These are phyloP conservation scores for Echites panduratus DNA, from an alignment of 257 asterid species.

Conservation along the genomic window DNA sequence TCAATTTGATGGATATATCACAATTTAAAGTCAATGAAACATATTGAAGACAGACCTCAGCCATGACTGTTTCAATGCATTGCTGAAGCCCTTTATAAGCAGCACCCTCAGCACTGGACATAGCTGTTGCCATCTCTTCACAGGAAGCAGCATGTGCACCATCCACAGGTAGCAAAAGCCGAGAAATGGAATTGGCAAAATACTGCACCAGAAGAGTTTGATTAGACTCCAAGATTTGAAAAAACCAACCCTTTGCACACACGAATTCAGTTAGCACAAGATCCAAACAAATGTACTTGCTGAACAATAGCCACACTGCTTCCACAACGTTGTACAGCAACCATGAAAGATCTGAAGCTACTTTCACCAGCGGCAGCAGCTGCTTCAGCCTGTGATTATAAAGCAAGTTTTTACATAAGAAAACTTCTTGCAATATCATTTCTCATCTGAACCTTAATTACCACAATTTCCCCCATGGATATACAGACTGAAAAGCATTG, in stretches of 20 bases:
- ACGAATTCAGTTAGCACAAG: conserved; percentile 2
- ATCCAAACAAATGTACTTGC: conserved; percentile 55
- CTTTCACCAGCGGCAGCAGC: conserved; percentile 99
- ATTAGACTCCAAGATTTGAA: conserved; percentile 2
- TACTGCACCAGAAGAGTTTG: conserved; percentile 44
- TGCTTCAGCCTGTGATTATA: conserved; percentile 77
- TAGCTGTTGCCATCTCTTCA: conserved; percentile 96
- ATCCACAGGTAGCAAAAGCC: conserved; percentile 88
- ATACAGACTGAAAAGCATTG: neutral
- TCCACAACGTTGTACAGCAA: conserved; percentile 96
- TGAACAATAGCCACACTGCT: conserved; percentile 99
- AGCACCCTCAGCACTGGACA: conserved; percentile 96
- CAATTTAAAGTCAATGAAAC: neutral
- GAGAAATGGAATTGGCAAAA: conserved; percentile 90
- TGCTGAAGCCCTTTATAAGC: conserved; percentile 98
- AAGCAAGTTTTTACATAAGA: conserved; percentile 18
- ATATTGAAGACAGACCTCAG: conserved; percentile 62
- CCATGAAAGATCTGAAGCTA: conserved; percentile 97
- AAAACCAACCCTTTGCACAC: conserved; percentile 1
- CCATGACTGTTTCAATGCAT: conserved; percentile 96
- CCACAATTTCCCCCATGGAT: neutral
- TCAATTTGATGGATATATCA: neutral
- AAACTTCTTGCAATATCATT: conserved; percentile 10
- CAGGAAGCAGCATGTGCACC: conserved; percentile 98
- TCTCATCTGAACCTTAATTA: conserved; percentile 2